A percentile compares a stretch with the other conserved stretches of the same genome.
These are phyloP conservation scores for Diaporthe batatas DNA, from an alignment of 2,329 filamentous ascomycete species.

Conservation along the genomic window DNA sequence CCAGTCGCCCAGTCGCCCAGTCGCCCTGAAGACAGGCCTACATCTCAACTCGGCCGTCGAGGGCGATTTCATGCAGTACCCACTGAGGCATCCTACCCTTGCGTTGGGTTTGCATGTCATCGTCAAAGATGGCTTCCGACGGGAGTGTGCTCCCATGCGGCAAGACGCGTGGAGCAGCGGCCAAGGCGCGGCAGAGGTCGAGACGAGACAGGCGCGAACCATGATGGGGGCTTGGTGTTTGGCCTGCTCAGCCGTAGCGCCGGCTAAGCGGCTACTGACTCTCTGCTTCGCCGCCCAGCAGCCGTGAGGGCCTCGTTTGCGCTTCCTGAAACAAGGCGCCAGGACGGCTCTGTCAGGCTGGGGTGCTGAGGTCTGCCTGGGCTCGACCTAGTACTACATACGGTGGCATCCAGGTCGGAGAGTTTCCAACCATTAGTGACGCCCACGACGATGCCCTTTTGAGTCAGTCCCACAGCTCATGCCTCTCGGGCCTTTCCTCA, in stretches of 20 bases:
- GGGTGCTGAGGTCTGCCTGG: background rate
- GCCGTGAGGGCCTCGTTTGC: background rate
- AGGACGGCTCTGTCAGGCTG: constrained; percentile 6
- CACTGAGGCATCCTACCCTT: constrained; percentile 3
- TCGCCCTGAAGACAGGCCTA: background rate
- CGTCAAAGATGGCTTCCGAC: background rate
- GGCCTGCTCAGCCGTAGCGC: constrained; percentile 1
- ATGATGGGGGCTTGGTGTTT: background rate
- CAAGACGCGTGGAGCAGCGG: constrained; percentile 17
- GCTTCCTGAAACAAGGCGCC: constrained; percentile 18
- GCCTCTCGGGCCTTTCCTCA: constrained; percentile 8
- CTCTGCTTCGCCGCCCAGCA: background rate
- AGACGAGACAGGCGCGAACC: constrained; percentile 10
- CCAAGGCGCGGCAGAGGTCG: constrained; percentile 6
- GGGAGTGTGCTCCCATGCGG: background rate
- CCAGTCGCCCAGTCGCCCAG: too few species aligned
- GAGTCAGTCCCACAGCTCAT: constrained; percentile 10
- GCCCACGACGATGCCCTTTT: constrained; percentile 21
- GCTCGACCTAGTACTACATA: background rate
- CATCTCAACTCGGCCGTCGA: background rate
- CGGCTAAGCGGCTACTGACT: constrained; percentile 23
- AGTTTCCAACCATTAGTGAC: constrained; percentile 9
- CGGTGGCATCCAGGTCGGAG: constrained; percentile 1
- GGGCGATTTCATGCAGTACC: background rate
- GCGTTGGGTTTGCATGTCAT: background rate